Percentiles rank a stretch among this genome's conserved stretches.
Evolutionary conservation across 1,284 basidiomycete species (phyloP).

Genomic region (Fomitiporia mediterranea): DNA sequence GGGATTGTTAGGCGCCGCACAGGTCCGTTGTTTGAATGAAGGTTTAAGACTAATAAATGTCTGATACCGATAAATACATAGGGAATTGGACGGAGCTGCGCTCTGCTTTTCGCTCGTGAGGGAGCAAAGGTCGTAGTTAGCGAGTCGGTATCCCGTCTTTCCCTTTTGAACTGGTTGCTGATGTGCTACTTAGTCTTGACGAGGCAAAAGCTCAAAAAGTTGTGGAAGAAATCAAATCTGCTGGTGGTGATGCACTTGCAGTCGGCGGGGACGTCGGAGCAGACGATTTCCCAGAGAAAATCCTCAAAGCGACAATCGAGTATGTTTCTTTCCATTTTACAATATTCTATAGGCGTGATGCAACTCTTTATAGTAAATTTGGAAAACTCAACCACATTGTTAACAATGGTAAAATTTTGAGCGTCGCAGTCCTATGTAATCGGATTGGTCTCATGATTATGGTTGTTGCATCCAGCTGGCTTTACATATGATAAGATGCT

Average conservation of each 20-base stretch:
- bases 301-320: constrained; percentile 74
- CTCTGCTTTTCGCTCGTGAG: constrained; percentile 77
- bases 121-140: constrained; percentile 83
- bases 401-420: constrained; percentile 59
- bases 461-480: constrained; percentile 45
- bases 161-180: neutral
- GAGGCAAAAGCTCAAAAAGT: constrained; percentile 61
- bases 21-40: constrained; percentile 47
- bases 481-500: constrained; percentile 89
- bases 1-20: constrained; percentile 55
- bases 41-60: neutral
- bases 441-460: constrained; percentile 6
- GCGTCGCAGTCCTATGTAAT: constrained; percentile 22
- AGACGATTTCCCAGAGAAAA: constrained; percentile 76
- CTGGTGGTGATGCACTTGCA: constrained; percentile 69
- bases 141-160: constrained; percentile 49
- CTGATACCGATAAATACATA: constrained; percentile 27
- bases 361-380: constrained; percentile 47
- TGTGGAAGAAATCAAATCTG: constrained; percentile 67
- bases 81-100: constrained; percentile 74
- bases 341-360: neutral
- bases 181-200: constrained; percentile 47
- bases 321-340: constrained; percentile 35
- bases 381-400: constrained; percentile 84
- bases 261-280: constrained; percentile 75